Percentiles rank a stretch among this genome's conserved stretches.
phyloP scores from a whole-genome alignment of 2,329 filamentous ascomycete genomes.

The Aspergillus spinulosporus region DNA sequence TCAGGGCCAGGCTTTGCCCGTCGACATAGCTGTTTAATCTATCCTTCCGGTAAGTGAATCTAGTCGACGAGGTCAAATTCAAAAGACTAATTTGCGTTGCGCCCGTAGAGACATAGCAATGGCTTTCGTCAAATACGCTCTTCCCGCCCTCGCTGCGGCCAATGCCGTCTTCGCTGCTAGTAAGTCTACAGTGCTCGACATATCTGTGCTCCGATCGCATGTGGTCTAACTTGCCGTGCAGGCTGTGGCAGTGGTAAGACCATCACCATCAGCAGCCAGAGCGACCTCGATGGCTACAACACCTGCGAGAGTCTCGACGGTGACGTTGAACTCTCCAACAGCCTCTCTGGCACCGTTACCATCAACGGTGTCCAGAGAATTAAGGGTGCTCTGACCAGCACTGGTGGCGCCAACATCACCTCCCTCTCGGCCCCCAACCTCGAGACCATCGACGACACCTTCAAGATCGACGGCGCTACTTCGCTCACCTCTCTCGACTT shows the following conservation, averaged over 20 bases:
- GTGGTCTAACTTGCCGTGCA: conserved; percentile 15
- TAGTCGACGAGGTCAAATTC: not conserved
- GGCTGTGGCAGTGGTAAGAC: conserved; percentile 29
- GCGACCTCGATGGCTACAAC: conserved; percentile 62
- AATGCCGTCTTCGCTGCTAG: conserved; percentile 53
- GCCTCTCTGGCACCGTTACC: conserved; percentile 58
- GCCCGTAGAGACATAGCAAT: conserved; percentile 36
- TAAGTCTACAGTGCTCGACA: conserved; percentile 20
- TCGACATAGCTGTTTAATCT: conserved; percentile 12
- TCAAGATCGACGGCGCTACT: conserved; percentile 68
- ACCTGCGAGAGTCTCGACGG: conserved; percentile 69
- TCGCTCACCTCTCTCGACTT: conserved; percentile 69
- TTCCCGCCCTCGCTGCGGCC: conserved; percentile 57
- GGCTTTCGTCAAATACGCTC: conserved; percentile 56
- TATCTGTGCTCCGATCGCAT: not conserved
- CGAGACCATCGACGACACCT: conserved; percentile 65
- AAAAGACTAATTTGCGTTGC: not conserved
- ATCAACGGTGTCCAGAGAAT: conserved; percentile 64
- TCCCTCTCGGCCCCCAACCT: conserved; percentile 64
- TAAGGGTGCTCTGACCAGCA: conserved; percentile 55
- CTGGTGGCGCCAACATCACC: conserved; percentile 62
- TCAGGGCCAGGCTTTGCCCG: conserved; percentile 19
- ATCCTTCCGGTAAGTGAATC: not conserved
- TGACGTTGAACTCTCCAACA: conserved; percentile 63
- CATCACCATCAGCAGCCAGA: conserved; percentile 59